Evolutionary conservation across 176 grass and related monocot species (phyloP).

Genomic region (Zea mays): Zm-B73-REFERENCE-NAM-5.0 NC_050103.1:10432501-10433000

Average conservation of each 20-base stretch:
- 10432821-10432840: neutral
- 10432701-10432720: neutral
- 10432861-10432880: neutral
- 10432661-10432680: neutral
- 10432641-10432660: neutral
- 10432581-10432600: neutral
- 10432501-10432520: neutral
- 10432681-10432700: neutral
- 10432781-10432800: slow-evolving; percentile 41
- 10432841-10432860: neutral
- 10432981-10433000: neutral
- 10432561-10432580: neutral
- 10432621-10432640: neutral
- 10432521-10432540: neutral
- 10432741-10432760: slow-evolving; percentile 22
- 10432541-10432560: slow-evolving; percentile 15
- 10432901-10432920: slow-evolving; percentile 42
- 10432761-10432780: neutral
- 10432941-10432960: neutral
- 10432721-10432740: slow-evolving; percentile 41
- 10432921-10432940: slow-evolving; percentile 24
- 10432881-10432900: slow-evolving; percentile 36
- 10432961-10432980: neutral
- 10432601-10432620: neutral
- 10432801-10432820: neutral